phyloP scores from a whole-genome alignment of 2,329 filamentous ascomycete genomes.

The Xylaria sp. region DNA sequence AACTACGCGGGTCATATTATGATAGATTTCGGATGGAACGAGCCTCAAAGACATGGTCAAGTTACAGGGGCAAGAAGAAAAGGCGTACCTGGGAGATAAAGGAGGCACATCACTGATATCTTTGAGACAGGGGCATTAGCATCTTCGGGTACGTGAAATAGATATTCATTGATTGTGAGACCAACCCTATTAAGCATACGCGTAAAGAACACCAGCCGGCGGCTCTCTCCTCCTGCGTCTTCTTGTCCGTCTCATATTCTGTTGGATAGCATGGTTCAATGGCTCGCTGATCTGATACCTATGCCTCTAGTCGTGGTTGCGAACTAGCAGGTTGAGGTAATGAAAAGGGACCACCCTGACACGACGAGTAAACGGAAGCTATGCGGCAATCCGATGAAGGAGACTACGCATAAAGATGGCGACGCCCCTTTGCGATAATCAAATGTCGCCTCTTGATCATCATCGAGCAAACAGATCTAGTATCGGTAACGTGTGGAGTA shows the following conservation, averaged over 20 bases:
- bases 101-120: constrained; percentile 36
- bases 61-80: constrained; percentile 4
- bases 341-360: not conserved
- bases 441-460: not conserved
- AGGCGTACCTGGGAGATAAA: constrained; percentile 42
- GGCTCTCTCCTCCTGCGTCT: not conserved
- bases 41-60: not conserved
- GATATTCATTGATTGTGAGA: constrained; percentile 49
- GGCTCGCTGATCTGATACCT: not conserved
- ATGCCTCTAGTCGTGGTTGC: too few relatives aligned
- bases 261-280: not conserved
- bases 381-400: not conserved
- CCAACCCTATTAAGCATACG: constrained; percentile 49
- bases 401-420: not conserved
- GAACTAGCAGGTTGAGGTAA: not conserved
- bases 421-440: not conserved
- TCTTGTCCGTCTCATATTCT: not conserved
- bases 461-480: constrained; percentile 33
- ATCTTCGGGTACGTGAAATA: constrained; percentile 42
- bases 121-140: constrained; percentile 46
- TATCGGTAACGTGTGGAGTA: constrained; percentile 52
- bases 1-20: not conserved
- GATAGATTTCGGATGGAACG: too few relatives aligned
- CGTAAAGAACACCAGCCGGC: not conserved
- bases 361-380: not conserved